These are phyloP conservation scores for Fusarium beomiforme DNA, from an alignment of 2,329 filamentous ascomycete genomes.

Conservation along the genomic window DNA sequence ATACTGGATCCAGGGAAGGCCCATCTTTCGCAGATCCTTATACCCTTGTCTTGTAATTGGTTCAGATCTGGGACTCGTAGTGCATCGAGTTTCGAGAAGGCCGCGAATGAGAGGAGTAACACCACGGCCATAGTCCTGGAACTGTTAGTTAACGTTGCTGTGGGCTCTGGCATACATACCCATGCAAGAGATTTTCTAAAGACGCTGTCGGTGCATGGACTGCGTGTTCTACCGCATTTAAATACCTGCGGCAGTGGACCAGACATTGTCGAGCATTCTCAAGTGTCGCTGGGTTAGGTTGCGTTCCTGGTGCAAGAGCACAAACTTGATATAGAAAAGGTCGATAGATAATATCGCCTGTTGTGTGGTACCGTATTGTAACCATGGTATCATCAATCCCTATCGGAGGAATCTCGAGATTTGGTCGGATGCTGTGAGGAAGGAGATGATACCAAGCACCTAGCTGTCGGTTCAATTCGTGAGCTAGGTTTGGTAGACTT, in stretches of 20 bases:
- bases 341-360: constrained; percentile 30
- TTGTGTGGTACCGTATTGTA: constrained; percentile 30
- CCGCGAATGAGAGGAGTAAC: constrained; percentile 26
- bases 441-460: constrained; percentile 36
- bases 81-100: constrained; percentile 21
- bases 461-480: constrained; percentile 29
- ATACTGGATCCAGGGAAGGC: constrained; percentile 34
- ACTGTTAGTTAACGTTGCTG: not conserved
- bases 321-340: constrained; percentile 33
- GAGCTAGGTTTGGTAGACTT: constrained; percentile 11
- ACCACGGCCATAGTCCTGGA: constrained; percentile 32
- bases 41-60: constrained; percentile 31
- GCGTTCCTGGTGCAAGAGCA: not conserved
- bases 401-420: constrained; percentile 6
- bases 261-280: constrained; percentile 34
- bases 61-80: constrained; percentile 29
- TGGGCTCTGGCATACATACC: not conserved
- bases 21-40: constrained; percentile 33
- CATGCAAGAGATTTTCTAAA: constrained; percentile 29
- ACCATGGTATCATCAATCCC: constrained; percentile 32
- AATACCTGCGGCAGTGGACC: constrained; percentile 25
- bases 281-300: constrained; percentile 1
- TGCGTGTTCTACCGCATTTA: constrained; percentile 27
- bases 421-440: constrained; percentile 26
- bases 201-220: constrained; percentile 16